These are phyloP conservation scores for Apiospora koreana DNA, from an alignment of 2,329 filamentous ascomycete genomes.

Conservation along the genomic window DNA sequence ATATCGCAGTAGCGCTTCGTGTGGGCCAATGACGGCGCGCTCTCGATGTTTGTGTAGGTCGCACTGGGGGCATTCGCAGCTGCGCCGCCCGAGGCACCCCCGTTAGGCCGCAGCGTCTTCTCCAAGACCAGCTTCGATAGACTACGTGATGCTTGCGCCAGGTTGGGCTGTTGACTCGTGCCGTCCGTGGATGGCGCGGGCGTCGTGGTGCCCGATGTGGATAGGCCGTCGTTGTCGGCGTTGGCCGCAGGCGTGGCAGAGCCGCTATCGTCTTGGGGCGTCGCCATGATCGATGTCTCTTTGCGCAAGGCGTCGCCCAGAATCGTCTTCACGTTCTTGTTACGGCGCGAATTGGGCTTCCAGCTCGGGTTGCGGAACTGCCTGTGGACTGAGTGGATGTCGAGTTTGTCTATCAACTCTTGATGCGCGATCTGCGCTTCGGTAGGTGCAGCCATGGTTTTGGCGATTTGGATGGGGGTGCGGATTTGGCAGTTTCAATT, in stretches of 20 bases:
- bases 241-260: conserved; percentile 55
- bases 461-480: background rate
- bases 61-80: conserved; percentile 65
- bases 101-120: conserved; percentile 63
- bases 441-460: conserved; percentile 59
- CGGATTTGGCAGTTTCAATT: background rate
- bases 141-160: conserved; percentile 86
- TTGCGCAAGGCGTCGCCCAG: conserved; percentile 84
- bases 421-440: conserved; percentile 81
- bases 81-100: conserved; percentile 31
- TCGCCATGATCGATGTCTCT: conserved; percentile 86
- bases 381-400: conserved; percentile 84
- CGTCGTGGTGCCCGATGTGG: conserved; percentile 19
- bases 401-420: conserved; percentile 84
- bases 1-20: conserved; percentile 93
- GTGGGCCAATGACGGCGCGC: conserved; percentile 82
- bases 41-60: conserved; percentile 97
- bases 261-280: conserved; percentile 68
- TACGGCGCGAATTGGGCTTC: conserved; percentile 91
- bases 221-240: conserved; percentile 30
- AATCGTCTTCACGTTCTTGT: conserved; percentile 98
- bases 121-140: conserved; percentile 86
- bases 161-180: conserved; percentile 59
- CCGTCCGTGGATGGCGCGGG: conserved; percentile 19
- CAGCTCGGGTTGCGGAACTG: conserved; percentile 88